Evolutionary conservation across 1,139 yeast species (phyloP).

Genomic region (Casaregolazyma lundiana): DNA sequence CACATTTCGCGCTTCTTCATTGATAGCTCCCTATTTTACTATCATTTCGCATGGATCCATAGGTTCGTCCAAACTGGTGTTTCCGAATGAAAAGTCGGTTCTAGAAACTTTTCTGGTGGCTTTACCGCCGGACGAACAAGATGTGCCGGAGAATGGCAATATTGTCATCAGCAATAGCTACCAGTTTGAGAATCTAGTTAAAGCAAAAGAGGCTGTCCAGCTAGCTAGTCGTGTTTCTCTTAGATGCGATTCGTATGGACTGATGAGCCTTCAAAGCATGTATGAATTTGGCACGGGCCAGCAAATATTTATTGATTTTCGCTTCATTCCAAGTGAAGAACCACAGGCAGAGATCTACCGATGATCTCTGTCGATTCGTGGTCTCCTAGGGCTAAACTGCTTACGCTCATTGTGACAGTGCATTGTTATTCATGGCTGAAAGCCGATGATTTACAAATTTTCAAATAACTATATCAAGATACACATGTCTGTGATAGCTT

Average conservation of each 20-base stretch:
- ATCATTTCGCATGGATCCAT: conserved; percentile 65
- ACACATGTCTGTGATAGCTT: not conserved
- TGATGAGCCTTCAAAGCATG: conserved; percentile 32
- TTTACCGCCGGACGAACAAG: conserved; percentile 17
- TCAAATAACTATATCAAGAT: not conserved
- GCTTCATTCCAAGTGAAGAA: conserved; percentile 28
- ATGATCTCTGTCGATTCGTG: too few relatives aligned
- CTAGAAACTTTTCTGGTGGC: conserved; percentile 46
- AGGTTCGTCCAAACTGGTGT: conserved; percentile 62
- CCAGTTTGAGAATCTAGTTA: conserved; percentile 24
- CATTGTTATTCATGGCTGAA: too few relatives aligned
- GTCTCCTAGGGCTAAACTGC: too few relatives aligned
- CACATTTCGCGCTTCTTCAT: conserved; percentile 42
- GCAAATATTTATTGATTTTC: conserved; percentile 31
- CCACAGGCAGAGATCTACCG: conserved; percentile 9
- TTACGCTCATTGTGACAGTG: too few relatives aligned
- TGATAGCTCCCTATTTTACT: conserved; percentile 27
- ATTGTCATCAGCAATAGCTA: conserved; percentile 25
- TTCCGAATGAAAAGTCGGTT: conserved; percentile 61
- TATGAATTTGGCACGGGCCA: conserved; percentile 27
- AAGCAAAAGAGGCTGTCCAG: conserved; percentile 28
- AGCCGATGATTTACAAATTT: not conserved
- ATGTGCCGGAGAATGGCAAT: conserved; percentile 13
- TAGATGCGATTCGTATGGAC: conserved; percentile 31
- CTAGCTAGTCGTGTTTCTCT: conserved; percentile 31